Evolutionary conservation across 108 stramenopile species (phyloP).

Genomic region (Fragilaria crotonensis): DNA sequence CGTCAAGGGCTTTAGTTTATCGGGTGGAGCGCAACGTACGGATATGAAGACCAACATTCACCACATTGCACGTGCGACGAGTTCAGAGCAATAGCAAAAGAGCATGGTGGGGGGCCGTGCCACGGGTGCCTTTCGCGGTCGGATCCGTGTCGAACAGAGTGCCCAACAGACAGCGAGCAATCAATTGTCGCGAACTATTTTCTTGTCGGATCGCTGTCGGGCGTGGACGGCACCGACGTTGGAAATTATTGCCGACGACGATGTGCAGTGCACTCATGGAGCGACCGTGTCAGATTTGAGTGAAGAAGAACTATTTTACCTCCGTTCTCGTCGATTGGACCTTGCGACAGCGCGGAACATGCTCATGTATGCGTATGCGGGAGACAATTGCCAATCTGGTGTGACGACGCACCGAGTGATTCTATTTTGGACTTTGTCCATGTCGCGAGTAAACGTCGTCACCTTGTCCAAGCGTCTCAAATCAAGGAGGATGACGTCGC

Average conservation of each 20-base stretch:
- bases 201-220: constrained; percentile 75
- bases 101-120: constrained; percentile 88
- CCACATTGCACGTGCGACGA: constrained; percentile 77
- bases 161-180: no score
- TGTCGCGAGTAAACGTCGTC: no score
- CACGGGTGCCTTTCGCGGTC: constrained; percentile 82
- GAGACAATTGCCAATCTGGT: no score
- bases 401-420: no score
- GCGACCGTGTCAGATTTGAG: no score
- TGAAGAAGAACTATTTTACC: constrained; percentile 92
- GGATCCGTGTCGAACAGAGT: constrained; percentile 90
- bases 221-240: constrained; percentile 88
- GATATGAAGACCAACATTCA: constrained; percentile 89
- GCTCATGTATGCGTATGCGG: constrained; percentile 86
- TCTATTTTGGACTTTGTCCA: no score
- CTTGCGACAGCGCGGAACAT: constrained; percentile 56
- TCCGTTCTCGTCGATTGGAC: constrained; percentile 81
- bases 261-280: no score
- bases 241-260: no score
- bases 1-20: no score
- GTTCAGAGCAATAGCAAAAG: constrained; percentile 76
- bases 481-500: no score
- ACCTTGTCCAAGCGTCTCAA: no score
- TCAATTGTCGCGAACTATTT: constrained; percentile 78
- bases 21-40: constrained; percentile 72